Conservation (phyloP, 306 rosid species). For the Sindora glabra region DNA sequence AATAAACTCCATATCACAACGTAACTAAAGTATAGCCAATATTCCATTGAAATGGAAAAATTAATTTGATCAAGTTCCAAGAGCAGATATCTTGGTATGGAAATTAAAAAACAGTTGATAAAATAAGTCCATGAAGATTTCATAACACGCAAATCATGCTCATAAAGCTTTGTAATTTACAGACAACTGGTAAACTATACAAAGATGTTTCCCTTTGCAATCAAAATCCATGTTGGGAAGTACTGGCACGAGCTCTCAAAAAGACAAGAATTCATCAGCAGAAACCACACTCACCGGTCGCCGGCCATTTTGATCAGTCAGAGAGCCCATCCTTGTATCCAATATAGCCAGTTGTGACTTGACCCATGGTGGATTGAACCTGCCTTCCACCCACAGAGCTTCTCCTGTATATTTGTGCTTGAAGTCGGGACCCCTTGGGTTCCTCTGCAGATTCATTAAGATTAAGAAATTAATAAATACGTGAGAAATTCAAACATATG, state of each 20-base stretch:
- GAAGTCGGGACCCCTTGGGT: constrained; percentile 82
- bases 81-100: no score
- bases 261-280: constrained; percentile 35
- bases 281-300: constrained; percentile 30
- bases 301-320: constrained; percentile 34
- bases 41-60: no score
- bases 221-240: background rate
- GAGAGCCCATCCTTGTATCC: constrained; percentile 56
- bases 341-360: constrained; percentile 72
- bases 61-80: no score
- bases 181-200: constrained; percentile 19
- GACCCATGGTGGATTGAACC: constrained; percentile 79
- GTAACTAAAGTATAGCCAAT: no score
- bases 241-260: constrained; percentile 19
- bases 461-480: no score
- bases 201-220: background rate
- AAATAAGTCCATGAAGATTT: background rate
- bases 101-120: no score
- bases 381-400: constrained; percentile 85
- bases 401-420: constrained; percentile 95
- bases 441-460: constrained; percentile 51
- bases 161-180: background rate
- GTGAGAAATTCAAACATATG: background rate
- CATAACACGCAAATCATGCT: background rate
- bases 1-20: no score